These are phyloP conservation scores for Cucurbita pepo DNA, from an alignment of 306 rosid genomes.

Conservation along the genomic window DNA sequence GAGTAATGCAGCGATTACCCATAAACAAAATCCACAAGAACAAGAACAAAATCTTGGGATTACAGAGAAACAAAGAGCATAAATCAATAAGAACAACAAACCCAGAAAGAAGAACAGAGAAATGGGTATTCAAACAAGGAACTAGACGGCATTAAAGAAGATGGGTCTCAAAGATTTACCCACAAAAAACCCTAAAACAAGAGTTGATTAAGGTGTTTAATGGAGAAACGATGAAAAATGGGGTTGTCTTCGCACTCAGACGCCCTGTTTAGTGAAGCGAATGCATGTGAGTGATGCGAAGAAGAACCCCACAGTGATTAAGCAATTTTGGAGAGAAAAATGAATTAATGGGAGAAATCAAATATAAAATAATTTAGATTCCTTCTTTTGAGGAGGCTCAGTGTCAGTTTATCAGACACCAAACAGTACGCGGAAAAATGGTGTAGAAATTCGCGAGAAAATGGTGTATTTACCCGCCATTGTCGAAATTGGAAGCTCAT, in stretches of 20 bases:
- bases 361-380: background rate
- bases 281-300: background rate
- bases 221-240: background rate
- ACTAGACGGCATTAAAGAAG: slow-evolving; percentile 34
- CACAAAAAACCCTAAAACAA: slow-evolving; percentile 13
- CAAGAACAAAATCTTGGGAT: background rate
- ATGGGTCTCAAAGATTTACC: slow-evolving; percentile 40
- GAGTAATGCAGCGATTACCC: slow-evolving; percentile 20
- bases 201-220: background rate
- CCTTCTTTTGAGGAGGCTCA: background rate
- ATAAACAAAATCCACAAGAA: background rate
- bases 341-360: background rate
- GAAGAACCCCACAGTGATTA: background rate
- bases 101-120: slow-evolving; percentile 23
- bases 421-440: background rate
- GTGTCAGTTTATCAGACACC: background rate
- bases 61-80: background rate
- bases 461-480: background rate
- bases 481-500: background rate
- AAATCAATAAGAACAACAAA: slow-evolving; percentile 14
- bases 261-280: background rate
- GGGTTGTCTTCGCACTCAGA: background rate
- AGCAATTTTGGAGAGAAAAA: background rate
- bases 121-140: slow-evolving; percentile 32
- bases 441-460: background rate